Percentiles rank a stretch among this genome's conserved stretches.
phyloP scores from a whole-genome alignment of 768 basidiomycete species.

The Tulasnella sp. region DNA sequence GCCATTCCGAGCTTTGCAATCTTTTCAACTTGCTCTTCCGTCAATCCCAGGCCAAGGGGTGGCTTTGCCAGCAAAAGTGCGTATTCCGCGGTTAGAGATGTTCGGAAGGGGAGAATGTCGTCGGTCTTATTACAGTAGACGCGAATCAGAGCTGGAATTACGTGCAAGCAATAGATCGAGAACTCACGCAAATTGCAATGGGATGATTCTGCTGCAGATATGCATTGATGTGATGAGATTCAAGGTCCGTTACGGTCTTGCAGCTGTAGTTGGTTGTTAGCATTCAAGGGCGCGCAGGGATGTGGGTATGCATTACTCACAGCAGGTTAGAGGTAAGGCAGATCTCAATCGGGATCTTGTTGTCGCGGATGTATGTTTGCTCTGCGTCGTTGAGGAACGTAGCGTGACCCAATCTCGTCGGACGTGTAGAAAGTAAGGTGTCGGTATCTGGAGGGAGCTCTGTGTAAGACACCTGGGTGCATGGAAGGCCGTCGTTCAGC shows the following conservation, averaged over 20 bases:
- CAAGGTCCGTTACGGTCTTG: conserved; percentile 57
- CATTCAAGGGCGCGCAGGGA: not conserved
- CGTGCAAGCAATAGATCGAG: conserved; percentile 6
- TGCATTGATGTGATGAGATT: conserved; percentile 64
- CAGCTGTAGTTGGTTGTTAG: conserved; percentile 37
- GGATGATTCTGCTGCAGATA: conserved; percentile 60
- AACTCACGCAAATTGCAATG: conserved; percentile 65
- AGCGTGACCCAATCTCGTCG: conserved; percentile 69
- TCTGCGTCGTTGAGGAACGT: conserved; percentile 65
- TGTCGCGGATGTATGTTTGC: conserved; percentile 45
- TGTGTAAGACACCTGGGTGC: not conserved
- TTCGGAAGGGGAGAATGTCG: conserved; percentile 71
- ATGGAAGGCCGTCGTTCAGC: not conserved
- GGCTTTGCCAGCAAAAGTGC: conserved; percentile 63
- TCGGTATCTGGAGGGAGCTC: conserved; percentile 51
- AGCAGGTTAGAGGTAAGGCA: conserved; percentile 74
- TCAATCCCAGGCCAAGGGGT: conserved; percentile 66
- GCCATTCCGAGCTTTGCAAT: conserved; percentile 59
- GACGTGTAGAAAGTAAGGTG: conserved; percentile 51
- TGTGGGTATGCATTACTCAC: conserved; percentile 35
- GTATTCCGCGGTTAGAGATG: conserved; percentile 67
- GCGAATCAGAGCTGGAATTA: not conserved
- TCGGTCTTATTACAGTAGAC: conserved; percentile 52
- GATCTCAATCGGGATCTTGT: conserved; percentile 63
- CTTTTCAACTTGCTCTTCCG: conserved; percentile 45